These are phyloP conservation scores for Cucumis hystrix DNA, from an alignment of 306 rosid species.

Conservation along the genomic window DNA sequence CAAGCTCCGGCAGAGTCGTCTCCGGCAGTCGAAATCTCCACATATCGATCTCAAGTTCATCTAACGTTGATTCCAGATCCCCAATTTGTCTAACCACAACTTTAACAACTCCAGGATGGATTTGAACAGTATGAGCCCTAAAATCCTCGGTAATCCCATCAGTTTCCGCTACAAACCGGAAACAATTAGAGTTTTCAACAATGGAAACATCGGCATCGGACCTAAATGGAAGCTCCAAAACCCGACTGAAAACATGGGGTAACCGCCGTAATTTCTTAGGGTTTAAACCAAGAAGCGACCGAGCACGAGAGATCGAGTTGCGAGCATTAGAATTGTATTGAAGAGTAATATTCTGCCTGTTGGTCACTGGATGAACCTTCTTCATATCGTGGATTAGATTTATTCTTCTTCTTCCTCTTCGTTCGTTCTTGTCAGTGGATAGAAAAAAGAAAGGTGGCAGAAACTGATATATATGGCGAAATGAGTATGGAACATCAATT, in stretches of 20 bases:
- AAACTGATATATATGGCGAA: conserved; percentile 1
- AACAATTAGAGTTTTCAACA: conserved; percentile 56
- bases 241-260: conserved; percentile 85
- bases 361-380: conserved; percentile 78
- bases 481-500: conserved; percentile 5
- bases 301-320: conserved; percentile 34
- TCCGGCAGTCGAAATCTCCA: conserved; percentile 97
- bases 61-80: conserved; percentile 38
- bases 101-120: conserved; percentile 84
- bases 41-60: conserved; percentile 66
- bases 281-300: conserved; percentile 29
- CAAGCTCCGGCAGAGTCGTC: conserved; percentile 75
- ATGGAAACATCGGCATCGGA: conserved; percentile 78
- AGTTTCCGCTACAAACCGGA: conserved; percentile 75
- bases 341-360: conserved; percentile 65
- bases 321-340: conserved; percentile 35
- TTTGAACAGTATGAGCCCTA: conserved; percentile 62
- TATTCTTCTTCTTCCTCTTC: neutral
- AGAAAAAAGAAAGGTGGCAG: neutral
- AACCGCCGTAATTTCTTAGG: conserved; percentile 78
- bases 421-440: neutral
- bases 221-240: conserved; percentile 77
- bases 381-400: conserved; percentile 14
- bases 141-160: conserved; percentile 28
- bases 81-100: conserved; percentile 63